phyloP scores from a whole-genome alignment of 371 early-diverging fungal species.

The Mortierella sp. region DNA sequence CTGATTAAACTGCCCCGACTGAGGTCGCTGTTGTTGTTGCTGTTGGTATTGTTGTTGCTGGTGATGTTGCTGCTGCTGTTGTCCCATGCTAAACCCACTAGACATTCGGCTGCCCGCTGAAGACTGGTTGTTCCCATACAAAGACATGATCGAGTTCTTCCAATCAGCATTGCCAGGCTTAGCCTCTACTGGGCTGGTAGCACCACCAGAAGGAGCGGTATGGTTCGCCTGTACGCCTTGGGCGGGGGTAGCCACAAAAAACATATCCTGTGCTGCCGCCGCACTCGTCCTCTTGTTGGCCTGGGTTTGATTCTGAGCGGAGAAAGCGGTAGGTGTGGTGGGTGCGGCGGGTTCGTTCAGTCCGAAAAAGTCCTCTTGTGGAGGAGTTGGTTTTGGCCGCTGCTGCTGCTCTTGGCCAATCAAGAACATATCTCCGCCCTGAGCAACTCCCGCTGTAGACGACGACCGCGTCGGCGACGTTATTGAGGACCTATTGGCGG shows the following conservation, averaged over 20 bases:
- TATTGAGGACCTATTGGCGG: slow-evolving; percentile 22
- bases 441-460: no score
- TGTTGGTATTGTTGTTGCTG: background rate
- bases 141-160: slow-evolving; percentile 70
- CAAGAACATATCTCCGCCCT: slow-evolving; percentile 56
- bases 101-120: slow-evolving; percentile 30
- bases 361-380: slow-evolving; percentile 34
- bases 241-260: slow-evolving; percentile 22
- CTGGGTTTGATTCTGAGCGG: slow-evolving; percentile 14
- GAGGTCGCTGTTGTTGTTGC: background rate
- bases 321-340: slow-evolving; percentile 23
- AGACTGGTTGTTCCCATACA: slow-evolving; percentile 59
- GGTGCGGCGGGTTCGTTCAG: slow-evolving; percentile 31
- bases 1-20: slow-evolving; percentile 29
- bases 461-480: slow-evolving; percentile 13
- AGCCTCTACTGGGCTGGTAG: background rate
- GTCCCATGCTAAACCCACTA: slow-evolving; percentile 15
- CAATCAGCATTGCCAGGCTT: slow-evolving; percentile 60
- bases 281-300: background rate
- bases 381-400: slow-evolving; percentile 1
- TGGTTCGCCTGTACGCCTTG: background rate
- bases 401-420: slow-evolving; percentile 24
- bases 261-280: slow-evolving; percentile 34
- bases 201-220: background rate
- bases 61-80: slow-evolving; percentile 6